Conservation (phyloP, 2,329 filamentous ascomycete species). For the Phaeosphaeria sp. region DNA sequence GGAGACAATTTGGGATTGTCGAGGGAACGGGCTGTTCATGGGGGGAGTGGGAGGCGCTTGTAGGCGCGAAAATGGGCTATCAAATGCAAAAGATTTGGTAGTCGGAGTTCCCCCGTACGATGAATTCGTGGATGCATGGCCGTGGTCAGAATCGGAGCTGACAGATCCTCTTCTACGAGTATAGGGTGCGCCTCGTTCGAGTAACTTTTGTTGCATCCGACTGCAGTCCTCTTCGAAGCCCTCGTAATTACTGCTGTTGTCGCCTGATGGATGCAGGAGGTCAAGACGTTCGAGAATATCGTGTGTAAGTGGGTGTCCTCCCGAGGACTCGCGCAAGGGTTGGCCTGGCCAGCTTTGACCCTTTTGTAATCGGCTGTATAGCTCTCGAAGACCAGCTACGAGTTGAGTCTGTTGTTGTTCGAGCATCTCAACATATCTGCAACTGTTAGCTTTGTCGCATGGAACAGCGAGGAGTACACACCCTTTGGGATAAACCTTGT, state of each 20-base stretch:
- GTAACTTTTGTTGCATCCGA: slow-evolving; percentile 62
- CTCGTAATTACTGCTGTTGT: slow-evolving; percentile 54
- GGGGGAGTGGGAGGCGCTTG: slow-evolving; percentile 47
- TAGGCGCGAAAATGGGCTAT: slow-evolving; percentile 39
- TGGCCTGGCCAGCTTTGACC: slow-evolving; percentile 65
- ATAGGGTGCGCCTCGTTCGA: slow-evolving; percentile 59
- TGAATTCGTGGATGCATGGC: slow-evolving; percentile 50
- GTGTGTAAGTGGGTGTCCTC: slow-evolving; percentile 66
- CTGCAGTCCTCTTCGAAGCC: slow-evolving; percentile 66
- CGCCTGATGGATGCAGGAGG: slow-evolving; percentile 60
- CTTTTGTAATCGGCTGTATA: slow-evolving; percentile 61
- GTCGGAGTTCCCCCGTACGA: slow-evolving; percentile 49
- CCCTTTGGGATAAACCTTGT: slow-evolving; percentile 74
- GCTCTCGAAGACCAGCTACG: slow-evolving; percentile 66
- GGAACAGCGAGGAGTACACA: slow-evolving; percentile 36
- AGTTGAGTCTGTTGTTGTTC: slow-evolving; percentile 70
- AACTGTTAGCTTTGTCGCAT: slow-evolving; percentile 12
- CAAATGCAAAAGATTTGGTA: slow-evolving; percentile 39
- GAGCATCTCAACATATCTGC: slow-evolving; percentile 70
- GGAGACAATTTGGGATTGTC: slow-evolving; percentile 40
- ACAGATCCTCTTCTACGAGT: slow-evolving; percentile 62
- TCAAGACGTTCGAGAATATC: slow-evolving; percentile 68
- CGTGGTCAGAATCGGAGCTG: slow-evolving; percentile 65
- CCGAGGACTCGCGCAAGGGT: slow-evolving; percentile 59
- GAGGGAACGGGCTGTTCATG: slow-evolving; percentile 48